These are phyloP conservation scores for Orbilia javanica DNA, from an alignment of 2,329 filamentous ascomycete genomes.

Conservation along the genomic window DNA sequence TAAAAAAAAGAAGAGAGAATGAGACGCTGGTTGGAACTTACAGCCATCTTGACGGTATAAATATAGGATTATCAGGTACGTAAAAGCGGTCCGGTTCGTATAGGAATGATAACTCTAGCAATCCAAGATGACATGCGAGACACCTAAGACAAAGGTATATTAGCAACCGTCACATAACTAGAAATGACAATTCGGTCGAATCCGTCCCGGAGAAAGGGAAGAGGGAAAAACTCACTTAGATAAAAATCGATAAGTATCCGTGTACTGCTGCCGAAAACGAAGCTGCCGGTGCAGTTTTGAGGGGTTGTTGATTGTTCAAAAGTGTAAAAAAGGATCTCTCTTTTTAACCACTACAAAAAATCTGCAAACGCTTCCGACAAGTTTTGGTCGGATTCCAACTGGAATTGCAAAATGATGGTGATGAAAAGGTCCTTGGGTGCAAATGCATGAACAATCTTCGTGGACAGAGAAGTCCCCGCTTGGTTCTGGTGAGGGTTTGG, in stretches of 20 bases:
- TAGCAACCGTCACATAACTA: neutral
- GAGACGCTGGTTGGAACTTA: conserved; percentile 13
- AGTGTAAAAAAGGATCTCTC: conserved; percentile 32
- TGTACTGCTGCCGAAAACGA: conserved; percentile 37
- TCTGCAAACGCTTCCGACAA: conserved; percentile 58
- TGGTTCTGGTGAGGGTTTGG: conserved; percentile 29
- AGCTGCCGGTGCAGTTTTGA: conserved; percentile 22
- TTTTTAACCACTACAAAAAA: conserved; percentile 59
- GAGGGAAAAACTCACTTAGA: conserved; percentile 39
- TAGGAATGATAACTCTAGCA: conserved; percentile 43
- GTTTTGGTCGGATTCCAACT: conserved; percentile 59
- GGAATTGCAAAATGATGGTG: conserved; percentile 59
- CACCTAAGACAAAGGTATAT: conserved; percentile 26
- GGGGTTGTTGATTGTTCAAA: conserved; percentile 25
- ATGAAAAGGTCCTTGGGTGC: conserved; percentile 59
- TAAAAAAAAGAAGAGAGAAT: neutral
- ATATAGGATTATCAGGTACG: conserved; percentile 48
- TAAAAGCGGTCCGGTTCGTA: conserved; percentile 55
- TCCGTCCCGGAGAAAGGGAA: neutral
- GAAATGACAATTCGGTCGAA: neutral
- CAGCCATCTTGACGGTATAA: conserved; percentile 55
- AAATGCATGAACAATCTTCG: conserved; percentile 59
- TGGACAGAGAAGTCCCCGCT: conserved; percentile 58
- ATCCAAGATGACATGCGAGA: conserved; percentile 58
- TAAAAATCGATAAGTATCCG: conserved; percentile 28